A percentile compares a stretch with the other conserved stretches of the same genome.
Conservation (phyloP, 2,329 filamentous ascomycete species). For the Pyrenophora tritici-repentis region DNA sequence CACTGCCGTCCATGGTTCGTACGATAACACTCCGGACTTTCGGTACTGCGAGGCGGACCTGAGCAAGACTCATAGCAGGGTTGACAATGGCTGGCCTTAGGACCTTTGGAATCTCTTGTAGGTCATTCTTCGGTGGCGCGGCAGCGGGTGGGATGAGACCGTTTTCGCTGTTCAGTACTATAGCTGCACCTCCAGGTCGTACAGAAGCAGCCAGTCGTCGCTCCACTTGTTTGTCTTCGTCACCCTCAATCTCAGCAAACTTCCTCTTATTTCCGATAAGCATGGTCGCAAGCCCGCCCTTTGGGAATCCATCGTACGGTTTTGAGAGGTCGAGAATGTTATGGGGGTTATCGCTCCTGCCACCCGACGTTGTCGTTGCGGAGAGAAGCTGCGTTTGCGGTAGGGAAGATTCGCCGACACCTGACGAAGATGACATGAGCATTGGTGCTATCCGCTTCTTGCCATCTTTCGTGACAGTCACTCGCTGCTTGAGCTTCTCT, state of each 20-base stretch:
- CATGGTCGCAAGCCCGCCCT: conserved; percentile 83
- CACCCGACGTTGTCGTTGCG: conserved; percentile 64
- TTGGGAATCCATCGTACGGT: conserved; percentile 89
- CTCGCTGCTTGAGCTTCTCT: conserved; percentile 81
- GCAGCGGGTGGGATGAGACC: conserved; percentile 77
- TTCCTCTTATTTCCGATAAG: conserved; percentile 94
- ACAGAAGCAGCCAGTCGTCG: conserved; percentile 64
- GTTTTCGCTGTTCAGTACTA: conserved; percentile 76
- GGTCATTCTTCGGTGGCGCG: conserved; percentile 47
- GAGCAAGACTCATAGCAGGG: conserved; percentile 78
- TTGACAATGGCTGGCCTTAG: conserved; percentile 86
- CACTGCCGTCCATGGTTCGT: conserved; percentile 74
- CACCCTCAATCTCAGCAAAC: conserved; percentile 71
- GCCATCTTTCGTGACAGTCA: conserved; percentile 94
- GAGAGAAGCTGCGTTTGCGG: conserved; percentile 88
- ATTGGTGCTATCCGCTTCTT: conserved; percentile 95
- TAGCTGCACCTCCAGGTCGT: conserved; percentile 70
- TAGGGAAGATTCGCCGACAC: conserved; percentile 82
- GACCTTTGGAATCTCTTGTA: conserved; percentile 71
- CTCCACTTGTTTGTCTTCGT: conserved; percentile 69
- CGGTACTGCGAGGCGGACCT: conserved; percentile 84
- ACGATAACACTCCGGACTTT: conserved; percentile 83
- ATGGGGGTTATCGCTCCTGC: conserved; percentile 74
- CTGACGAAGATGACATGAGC: conserved; percentile 82
- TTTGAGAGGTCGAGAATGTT: conserved; percentile 88